Evolutionary conservation across 768 basidiomycete species (phyloP), one percentile per base, ranked within the genome.

Genomic region (Cubamyces sp.): DNA sequence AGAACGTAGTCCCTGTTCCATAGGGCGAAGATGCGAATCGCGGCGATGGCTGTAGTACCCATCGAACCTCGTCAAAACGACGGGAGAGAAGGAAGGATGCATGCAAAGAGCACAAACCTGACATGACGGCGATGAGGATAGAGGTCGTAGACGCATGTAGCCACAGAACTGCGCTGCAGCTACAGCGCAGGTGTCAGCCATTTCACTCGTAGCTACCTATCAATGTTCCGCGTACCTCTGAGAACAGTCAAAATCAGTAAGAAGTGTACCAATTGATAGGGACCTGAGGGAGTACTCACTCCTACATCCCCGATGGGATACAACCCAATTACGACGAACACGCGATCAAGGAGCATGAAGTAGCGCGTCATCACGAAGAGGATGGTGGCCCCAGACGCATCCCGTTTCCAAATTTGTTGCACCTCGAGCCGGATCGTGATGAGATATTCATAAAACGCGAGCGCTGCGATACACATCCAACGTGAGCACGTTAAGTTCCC

Each of bases 281-380:
- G 39, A 1, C 6, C 6, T 3, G 15, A 11, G 26, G 16, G 18
- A 2, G 19, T 0, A 53, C 65, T 39, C 28, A 62, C 56, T 18
- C 37, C 37, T 2, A 14, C 9, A 23, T 47, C 46, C 0, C 37
- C 48, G 18, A 57, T 49, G n/a, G 43, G 52, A 15, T 48, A 66
- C 15, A 62, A 42, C 1, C 51, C 51, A 4, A 63, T 15, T 0
- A 57, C 21, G 18, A 46, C 61, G 37, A 68, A 64, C 3, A 68
- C 21, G 16, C 64, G 62, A 39, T 65, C 50, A 14, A 68, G 51
- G 11, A 68, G 46, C 11, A 60, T 52, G 30, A 61, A 11, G 30
- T 68, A 68, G 5, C 67, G 57, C 15, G 62, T 60, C 41, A 57
- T 55, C 37, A 63, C 53, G 52, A 68, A 65, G 23, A 68, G 51